These are phyloP conservation scores for Monilinia fructicola DNA, from an alignment of 2,329 filamentous ascomycete species.

Conservation along the genomic window DNA sequence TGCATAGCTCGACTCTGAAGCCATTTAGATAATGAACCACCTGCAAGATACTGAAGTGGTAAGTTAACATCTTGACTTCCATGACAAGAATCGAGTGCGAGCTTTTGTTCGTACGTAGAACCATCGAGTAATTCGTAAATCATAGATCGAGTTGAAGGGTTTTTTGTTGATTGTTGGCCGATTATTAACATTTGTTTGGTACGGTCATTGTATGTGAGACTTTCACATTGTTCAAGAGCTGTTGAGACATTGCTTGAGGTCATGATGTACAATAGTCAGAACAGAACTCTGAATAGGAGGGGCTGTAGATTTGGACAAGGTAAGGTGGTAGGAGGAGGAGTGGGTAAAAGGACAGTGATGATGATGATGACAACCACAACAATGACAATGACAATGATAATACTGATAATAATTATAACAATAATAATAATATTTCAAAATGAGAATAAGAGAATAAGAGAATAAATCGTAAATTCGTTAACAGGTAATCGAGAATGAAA, in stretches of 20 bases:
- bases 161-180: neutral
- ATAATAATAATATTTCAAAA: too few relatives aligned
- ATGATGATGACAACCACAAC: too few relatives aligned
- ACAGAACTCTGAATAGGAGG: neutral
- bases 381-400: too few relatives aligned
- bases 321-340: too few relatives aligned
- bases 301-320: neutral
- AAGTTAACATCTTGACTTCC: neutral
- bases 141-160: neutral
- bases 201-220: constrained; percentile 6
- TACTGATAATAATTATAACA: too few relatives aligned
- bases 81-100: neutral
- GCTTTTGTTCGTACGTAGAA: neutral
- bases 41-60: neutral
- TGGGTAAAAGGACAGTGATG: too few relatives aligned
- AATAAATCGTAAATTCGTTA: too few relatives aligned
- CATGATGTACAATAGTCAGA: neutral
- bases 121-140: neutral
- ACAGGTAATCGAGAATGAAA: too few relatives aligned
- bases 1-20: neutral
- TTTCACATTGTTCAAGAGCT: neutral
- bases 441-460: too few relatives aligned
- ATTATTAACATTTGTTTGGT: neutral
- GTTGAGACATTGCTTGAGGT: neutral
- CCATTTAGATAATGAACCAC: neutral